Evolutionary conservation across 805 yeast genomes (phyloP).

Genomic region (Hanseniaspora vineae): DNA sequence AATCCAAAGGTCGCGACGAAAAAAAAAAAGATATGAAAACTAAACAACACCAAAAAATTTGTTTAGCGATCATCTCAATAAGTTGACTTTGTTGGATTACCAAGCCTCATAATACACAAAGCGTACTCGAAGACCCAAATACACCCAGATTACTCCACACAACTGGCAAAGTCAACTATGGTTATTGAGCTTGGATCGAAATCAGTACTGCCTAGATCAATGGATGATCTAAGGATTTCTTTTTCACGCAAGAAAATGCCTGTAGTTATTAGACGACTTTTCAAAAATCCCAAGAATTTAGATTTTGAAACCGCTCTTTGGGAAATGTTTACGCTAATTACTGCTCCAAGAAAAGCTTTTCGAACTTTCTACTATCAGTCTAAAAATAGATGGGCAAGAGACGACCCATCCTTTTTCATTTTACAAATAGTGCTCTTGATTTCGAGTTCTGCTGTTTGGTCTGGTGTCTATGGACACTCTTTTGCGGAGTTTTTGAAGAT

Average conservation of each 20-base stretch:
- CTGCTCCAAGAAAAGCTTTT: constrained; percentile 72
- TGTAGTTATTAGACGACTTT: constrained; percentile 30
- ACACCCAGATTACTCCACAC: background rate
- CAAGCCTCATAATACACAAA: no score
- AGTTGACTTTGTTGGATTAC: no score
- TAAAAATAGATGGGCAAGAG: constrained; percentile 72
- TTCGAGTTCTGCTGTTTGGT: constrained; percentile 82
- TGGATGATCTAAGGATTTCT: constrained; percentile 3
- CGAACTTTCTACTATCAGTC: constrained; percentile 71
- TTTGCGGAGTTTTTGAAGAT: constrained; percentile 48
- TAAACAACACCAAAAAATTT: no score
- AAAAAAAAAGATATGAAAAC: no score
- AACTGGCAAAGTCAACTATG: background rate
- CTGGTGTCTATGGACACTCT: constrained; percentile 62
- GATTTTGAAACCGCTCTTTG: constrained; percentile 90
- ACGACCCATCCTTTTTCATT: constrained; percentile 81
- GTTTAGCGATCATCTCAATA: no score
- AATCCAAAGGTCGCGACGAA: no score
- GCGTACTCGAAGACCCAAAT: no score
- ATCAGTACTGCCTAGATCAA: constrained; percentile 7
- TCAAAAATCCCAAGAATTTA: constrained; percentile 58
- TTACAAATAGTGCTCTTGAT: constrained; percentile 53
- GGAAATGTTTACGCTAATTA: constrained; percentile 69
- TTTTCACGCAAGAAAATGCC: constrained; percentile 15
- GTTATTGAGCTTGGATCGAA: background rate